These are phyloP conservation scores for Beauveria medogensis DNA, from an alignment of 2,329 filamentous ascomycete species.

Conservation along the genomic window DNA sequence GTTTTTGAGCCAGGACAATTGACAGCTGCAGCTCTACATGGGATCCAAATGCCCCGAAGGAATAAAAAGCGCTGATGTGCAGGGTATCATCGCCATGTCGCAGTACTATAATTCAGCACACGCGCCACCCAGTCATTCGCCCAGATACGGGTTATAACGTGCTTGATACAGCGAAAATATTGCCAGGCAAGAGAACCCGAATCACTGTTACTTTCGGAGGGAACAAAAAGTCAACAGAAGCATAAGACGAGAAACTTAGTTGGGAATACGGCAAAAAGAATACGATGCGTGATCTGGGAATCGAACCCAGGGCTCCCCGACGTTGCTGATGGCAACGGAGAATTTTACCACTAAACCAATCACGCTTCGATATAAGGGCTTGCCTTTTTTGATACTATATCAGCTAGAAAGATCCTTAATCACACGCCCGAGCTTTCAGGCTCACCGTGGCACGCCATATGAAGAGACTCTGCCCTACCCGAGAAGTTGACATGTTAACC, in stretches of 20 bases:
- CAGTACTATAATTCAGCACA: neutral
- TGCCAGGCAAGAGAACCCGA: too few species aligned
- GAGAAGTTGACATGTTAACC: too few species aligned
- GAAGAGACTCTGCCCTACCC: neutral
- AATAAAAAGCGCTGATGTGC: neutral
- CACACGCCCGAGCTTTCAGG: neutral
- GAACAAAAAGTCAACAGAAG: neutral
- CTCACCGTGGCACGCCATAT: neutral
- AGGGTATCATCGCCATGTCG: neutral
- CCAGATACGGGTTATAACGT: too few species aligned
- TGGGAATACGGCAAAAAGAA: neutral
- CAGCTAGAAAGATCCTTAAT: fast-evolving
- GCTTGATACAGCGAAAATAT: too few species aligned
- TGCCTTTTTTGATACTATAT: neutral
- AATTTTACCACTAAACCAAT: constrained; percentile 18
- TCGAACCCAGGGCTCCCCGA: constrained; percentile 17
- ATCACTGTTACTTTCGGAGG: neutral
- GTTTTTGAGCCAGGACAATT: too few species aligned
- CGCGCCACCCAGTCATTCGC: too few species aligned
- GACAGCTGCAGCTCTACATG: too few species aligned
- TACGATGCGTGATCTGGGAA: constrained; percentile 16
- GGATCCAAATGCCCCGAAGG: too few species aligned
- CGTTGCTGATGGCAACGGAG: constrained; percentile 17
- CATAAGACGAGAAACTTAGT: neutral
- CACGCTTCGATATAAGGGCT: constrained; percentile 8